These are phyloP conservation scores for Gonapodya sp. DNA, from an alignment of 192 early-diverging fungal genomes.

Conservation along the genomic window DNA sequence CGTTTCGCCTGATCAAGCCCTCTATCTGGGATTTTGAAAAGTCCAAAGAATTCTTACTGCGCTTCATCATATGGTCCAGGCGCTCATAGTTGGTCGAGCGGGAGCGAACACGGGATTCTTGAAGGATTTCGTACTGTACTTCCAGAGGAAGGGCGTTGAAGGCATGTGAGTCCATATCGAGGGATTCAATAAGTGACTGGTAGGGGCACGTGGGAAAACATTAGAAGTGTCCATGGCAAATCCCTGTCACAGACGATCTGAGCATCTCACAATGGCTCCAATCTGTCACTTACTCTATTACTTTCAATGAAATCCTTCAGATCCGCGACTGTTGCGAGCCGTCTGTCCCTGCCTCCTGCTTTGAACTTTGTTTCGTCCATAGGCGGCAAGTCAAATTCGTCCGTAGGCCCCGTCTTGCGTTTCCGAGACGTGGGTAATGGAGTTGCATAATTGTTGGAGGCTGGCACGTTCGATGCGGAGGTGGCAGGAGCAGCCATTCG, in stretches of 20 bases:
- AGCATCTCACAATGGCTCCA: conserved; percentile 16
- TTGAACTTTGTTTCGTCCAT: conserved; percentile 5
- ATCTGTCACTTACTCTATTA: conserved; percentile 14
- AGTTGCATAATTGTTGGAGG: background rate
- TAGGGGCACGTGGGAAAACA: conserved; percentile 20
- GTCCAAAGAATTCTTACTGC: conserved; percentile 64
- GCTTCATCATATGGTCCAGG: conserved; percentile 58
- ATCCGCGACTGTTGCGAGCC: conserved; percentile 48
- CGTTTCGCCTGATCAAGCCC: conserved; percentile 70
- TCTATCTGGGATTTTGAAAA: conserved; percentile 88
- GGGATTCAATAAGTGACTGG: conserved; percentile 17
- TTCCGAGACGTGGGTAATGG: background rate
- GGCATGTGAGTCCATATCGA: conserved; percentile 69
- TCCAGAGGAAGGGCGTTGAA: conserved; percentile 70
- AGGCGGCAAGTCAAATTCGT: conserved; percentile 48
- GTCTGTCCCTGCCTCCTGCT: conserved; percentile 24
- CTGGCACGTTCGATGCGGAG: background rate
- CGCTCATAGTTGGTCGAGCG: conserved; percentile 67
- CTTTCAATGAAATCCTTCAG: conserved; percentile 31
- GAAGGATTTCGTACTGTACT: conserved; percentile 85
- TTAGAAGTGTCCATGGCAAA: conserved; percentile 15
- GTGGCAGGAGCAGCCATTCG: background rate
- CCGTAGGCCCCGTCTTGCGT: conserved; percentile 22
- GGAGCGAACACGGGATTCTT: conserved; percentile 72
- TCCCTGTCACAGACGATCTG: background rate